These are phyloP conservation scores for Candida boleticola DNA, from an alignment of 805 yeast genomes.

Conservation along the genomic window DNA sequence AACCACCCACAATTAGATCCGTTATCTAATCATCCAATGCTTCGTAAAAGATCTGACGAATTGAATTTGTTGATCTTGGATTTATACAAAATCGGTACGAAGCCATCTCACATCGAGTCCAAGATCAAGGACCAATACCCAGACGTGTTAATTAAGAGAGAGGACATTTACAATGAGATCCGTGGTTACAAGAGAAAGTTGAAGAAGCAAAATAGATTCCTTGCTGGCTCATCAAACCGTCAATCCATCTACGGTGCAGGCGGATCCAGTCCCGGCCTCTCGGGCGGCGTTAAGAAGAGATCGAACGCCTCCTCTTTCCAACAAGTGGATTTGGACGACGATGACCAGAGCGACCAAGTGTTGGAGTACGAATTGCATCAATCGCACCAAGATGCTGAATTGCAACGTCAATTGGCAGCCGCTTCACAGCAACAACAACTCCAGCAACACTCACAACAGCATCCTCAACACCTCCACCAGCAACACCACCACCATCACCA, in stretches of 20 bases:
- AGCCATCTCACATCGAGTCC: slow-evolving; percentile 53
- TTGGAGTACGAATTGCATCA: slow-evolving; percentile 15
- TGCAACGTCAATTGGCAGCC: slow-evolving; percentile 24
- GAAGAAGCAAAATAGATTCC: slow-evolving; percentile 36
- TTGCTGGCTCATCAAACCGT: slow-evolving; percentile 12
- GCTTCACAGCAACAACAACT: slow-evolving; percentile 19
- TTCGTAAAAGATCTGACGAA: slow-evolving; percentile 52
- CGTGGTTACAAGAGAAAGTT: slow-evolving; percentile 53
- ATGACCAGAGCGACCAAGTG: slow-evolving; percentile 17
- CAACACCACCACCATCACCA: slow-evolving; percentile 16
- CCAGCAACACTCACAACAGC: slow-evolving; percentile 16
- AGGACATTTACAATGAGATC: slow-evolving; percentile 57
- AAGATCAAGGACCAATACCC: slow-evolving; percentile 52
- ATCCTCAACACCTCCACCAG: slow-evolving; percentile 16
- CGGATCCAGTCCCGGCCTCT: slow-evolving; percentile 15
- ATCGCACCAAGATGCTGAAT: slow-evolving; percentile 21
- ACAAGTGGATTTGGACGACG: slow-evolving; percentile 19
- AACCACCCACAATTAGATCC: slow-evolving; percentile 60
- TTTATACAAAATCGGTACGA: slow-evolving; percentile 53
- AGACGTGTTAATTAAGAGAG: slow-evolving; percentile 53
- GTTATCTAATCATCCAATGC: slow-evolving; percentile 53
- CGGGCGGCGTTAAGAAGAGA: slow-evolving; percentile 17
- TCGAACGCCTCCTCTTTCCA: slow-evolving; percentile 24
- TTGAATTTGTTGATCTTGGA: slow-evolving; percentile 51
- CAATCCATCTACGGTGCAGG: slow-evolving; percentile 14